Base-by-base conservation (phyloP, 768 basidiomycete species). In the Amanita subjunquillea region DNA sequence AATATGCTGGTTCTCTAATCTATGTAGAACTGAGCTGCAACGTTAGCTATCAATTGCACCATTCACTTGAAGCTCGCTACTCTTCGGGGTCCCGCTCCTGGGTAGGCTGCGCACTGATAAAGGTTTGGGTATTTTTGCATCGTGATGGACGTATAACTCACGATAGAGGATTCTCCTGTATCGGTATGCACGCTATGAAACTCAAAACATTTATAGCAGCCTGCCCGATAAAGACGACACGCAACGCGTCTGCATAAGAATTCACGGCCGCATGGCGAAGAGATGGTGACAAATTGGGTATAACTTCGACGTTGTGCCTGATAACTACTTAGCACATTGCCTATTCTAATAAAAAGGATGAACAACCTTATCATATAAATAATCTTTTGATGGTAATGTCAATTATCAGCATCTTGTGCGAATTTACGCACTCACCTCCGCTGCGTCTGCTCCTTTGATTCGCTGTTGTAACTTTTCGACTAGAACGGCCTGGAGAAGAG, bases 211-310 rank as follows among this genome's bases (percentile, higher is more conserved):
- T 84, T 57, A 85, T 69, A 29, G 75, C 83, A 49, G 76, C 72
- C 62, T 91, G 90, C 61, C 82, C 83, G 54, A 90, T 80, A 72
- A 93, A 94, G 55, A 91, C 88, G 57, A 80, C 80, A 61, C 78
- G 82, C 60, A 93, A 72, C 54, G 91, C 87, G 62, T 81, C 78
- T 43, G 81, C 81, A 68, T 92, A 94, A 2, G 87, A 87, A 56
- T 80, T 75, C 51, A 87, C 72, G 6, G 89, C 91, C 47, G 79
- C 80, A 56, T 74, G 66, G 59, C 70, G 76, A 49, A 80, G 61
- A 38, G 63, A 56, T 40, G 82, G 80, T 22, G 79, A 68, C 49
- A 94, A 71, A 44, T 67, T 69, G 56, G 81, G 80, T 71, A 93
- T 91, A 56, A 81, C 78, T 54, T 74, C 77, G 39, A 87, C 80